Conservation (phyloP, 345 rosid species). For the Cardamine resedifolia region DNA sequence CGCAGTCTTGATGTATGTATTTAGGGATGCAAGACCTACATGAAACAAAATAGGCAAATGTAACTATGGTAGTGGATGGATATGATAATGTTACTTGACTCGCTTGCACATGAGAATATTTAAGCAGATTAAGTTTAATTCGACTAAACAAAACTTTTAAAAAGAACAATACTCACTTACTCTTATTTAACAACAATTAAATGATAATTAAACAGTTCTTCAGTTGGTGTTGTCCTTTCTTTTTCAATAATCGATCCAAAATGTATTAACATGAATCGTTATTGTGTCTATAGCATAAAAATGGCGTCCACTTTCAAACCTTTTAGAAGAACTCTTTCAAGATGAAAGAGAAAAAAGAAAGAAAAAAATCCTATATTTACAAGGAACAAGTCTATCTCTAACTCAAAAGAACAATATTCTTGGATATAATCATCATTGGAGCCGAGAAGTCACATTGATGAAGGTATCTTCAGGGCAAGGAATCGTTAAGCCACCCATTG, state of each 20-base stretch:
- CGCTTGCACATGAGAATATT: too few relatives aligned
- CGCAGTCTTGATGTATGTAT: too few relatives aligned
- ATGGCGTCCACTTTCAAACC: not conserved
- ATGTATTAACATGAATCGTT: not conserved
- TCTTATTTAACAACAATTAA: not conserved
- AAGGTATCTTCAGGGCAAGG: constrained; percentile 14
- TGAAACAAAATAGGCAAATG: too few relatives aligned
- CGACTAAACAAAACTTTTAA: too few relatives aligned
- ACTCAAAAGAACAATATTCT: constrained; percentile 2
- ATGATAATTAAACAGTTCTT: not conserved
- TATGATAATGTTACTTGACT: too few relatives aligned
- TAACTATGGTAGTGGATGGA: too few relatives aligned
- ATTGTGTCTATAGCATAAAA: not conserved
- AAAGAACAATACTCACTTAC: too few relatives aligned
- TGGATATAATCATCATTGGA: constrained; percentile 26
- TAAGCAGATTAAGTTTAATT: too few relatives aligned
- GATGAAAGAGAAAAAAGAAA: not conserved
- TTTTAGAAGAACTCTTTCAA: constrained; percentile 15
- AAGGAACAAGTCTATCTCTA: constrained; percentile 9
- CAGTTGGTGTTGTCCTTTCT: not conserved
- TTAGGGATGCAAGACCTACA: too few relatives aligned
- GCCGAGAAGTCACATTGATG: constrained; percentile 2
- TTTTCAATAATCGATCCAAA: not conserved
- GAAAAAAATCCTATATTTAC: not conserved
- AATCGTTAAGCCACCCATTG: constrained; percentile 10